Conservation (phyloP, 352 stramenopile species). For the Pythium rhizo-oryzae region DNA sequence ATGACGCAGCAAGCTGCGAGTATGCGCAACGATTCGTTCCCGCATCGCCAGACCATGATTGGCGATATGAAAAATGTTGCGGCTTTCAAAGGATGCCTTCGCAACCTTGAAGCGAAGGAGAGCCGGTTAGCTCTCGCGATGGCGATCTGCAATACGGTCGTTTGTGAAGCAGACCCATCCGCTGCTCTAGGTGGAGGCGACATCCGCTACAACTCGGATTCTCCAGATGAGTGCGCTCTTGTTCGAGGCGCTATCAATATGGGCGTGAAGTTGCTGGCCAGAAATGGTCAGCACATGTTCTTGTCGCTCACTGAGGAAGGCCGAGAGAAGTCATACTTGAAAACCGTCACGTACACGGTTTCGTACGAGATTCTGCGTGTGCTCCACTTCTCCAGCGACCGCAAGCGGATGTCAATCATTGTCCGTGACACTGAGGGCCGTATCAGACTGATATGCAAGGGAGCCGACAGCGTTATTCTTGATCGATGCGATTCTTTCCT, state of each 20-base stretch:
- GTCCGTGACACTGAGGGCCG: slow-evolving; percentile 54
- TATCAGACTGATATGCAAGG: slow-evolving; percentile 82
- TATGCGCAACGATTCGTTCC: slow-evolving; percentile 18
- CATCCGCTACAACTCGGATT: slow-evolving; percentile 90
- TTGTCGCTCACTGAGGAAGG: slow-evolving; percentile 67
- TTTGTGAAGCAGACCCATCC: slow-evolving; percentile 62
- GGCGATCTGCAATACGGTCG: slow-evolving; percentile 84
- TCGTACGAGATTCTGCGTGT: slow-evolving; percentile 74
- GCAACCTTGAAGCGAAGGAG: slow-evolving; percentile 52
- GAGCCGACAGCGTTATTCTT: slow-evolving; percentile 76
- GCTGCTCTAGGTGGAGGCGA: slow-evolving; percentile 28
- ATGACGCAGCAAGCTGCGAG: slow-evolving; percentile 22
- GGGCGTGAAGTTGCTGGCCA: slow-evolving; percentile 78
- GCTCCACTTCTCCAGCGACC: slow-evolving; percentile 76
- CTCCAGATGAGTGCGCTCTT: slow-evolving; percentile 92
- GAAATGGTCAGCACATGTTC: slow-evolving; percentile 53
- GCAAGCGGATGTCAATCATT: slow-evolving; percentile 86
- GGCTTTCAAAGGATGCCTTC: slow-evolving; percentile 51
- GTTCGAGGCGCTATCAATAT: slow-evolving; percentile 79
- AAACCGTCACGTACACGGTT: slow-evolving; percentile 66
- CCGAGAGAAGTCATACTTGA: slow-evolving; percentile 55
- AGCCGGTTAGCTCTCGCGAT: slow-evolving; percentile 74
- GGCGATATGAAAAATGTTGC: slow-evolving; percentile 30
- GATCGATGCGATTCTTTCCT: slow-evolving; percentile 68
- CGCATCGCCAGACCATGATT: slow-evolving; percentile 10